phyloP scores from a whole-genome alignment of 192 early-diverging fungal species.

The Funneliformis mosseae region DNA sequence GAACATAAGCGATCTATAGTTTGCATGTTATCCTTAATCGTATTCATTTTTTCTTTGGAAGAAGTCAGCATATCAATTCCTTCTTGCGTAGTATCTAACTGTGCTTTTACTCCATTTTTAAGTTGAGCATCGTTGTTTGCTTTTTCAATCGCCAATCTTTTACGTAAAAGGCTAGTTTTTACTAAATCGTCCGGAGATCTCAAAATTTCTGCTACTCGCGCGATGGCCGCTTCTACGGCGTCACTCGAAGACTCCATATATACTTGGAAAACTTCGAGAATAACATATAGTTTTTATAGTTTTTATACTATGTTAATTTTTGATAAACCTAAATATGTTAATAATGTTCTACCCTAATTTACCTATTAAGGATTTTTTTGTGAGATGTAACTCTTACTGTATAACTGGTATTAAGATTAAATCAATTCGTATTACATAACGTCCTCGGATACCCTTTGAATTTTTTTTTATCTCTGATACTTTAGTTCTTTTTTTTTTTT shows the following conservation, averaged over 20 bases:
- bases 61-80: constrained; percentile 78
- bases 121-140: constrained; percentile 94
- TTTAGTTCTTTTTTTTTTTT: neutral
- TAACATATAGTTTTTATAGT: too few relatives aligned
- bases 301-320: too few relatives aligned
- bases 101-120: constrained; percentile 89
- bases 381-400: too few relatives aligned
- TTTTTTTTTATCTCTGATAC: too few relatives aligned
- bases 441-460: too few relatives aligned
- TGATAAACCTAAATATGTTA: too few relatives aligned
- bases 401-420: too few relatives aligned
- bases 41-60: constrained; percentile 64
- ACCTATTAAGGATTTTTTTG: too few relatives aligned
- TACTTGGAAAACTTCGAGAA: too few relatives aligned
- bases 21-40: constrained; percentile 75
- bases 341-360: too few relatives aligned
- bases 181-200: constrained; percentile 95
- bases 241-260: constrained; percentile 36
- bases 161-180: constrained; percentile 77
- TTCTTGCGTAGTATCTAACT: constrained; percentile 88
- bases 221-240: constrained; percentile 74
- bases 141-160: constrained; percentile 87
- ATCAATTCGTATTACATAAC: too few relatives aligned
- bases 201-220: constrained; percentile 80
- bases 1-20: constrained; percentile 85